Evolutionary conservation across 2,329 filamentous ascomycete genomes (phyloP), one percentile per base, ranked within the genome.

Genomic region (Colletotrichum navitas): DNA sequence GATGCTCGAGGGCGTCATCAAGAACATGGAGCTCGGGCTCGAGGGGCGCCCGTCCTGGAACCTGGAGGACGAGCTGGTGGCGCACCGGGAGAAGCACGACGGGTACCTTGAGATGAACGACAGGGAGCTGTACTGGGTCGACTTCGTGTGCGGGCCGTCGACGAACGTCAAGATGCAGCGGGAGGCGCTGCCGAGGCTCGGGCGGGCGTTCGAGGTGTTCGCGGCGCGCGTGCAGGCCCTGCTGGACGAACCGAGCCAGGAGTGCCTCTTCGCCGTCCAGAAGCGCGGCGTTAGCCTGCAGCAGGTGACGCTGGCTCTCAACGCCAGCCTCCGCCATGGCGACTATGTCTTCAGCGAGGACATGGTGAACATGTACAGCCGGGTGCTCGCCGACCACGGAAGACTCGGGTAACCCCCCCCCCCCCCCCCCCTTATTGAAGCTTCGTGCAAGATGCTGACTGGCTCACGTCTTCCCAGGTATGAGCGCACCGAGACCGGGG

Each of bases 181-280:
- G 32, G 41, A 55, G 52, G 66, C 71, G 21, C 59, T 75, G 63
- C 65, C 71, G 11, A 16, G 64, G 14, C 29, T 67, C 4, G 63
- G 59, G 16, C 24, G 49, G 39, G 29, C 47, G 21, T 81, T 79
- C 65, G 74, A 75, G 18, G 75, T 78, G 26, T 83, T 83, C 71
- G 76, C 77, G 3, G 73, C 71, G 16, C 76, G 80, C 18, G 72
- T 83, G 58, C 74, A 78, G 74, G 75, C 74, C 59, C 61, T 81
- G 21, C 74, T 83, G 56, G 76, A 80, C 47, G 78, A 82, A 51
- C 69, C 62, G 49, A 56, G 67, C 47, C 41, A n/a, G 39, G 70
- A 68, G 59, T 39, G 74, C 68, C 26, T 82, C 80, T 65, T 74
- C 72, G 69, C 65, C n/a, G 21, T 5, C 34, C 29, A 54, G 29